Percentiles rank a stretch among this genome's conserved stretches.
These are phyloP conservation scores for Saururus chinensis DNA, from an alignment of 164 flowering plant genomes.

Conservation along the genomic window DNA sequence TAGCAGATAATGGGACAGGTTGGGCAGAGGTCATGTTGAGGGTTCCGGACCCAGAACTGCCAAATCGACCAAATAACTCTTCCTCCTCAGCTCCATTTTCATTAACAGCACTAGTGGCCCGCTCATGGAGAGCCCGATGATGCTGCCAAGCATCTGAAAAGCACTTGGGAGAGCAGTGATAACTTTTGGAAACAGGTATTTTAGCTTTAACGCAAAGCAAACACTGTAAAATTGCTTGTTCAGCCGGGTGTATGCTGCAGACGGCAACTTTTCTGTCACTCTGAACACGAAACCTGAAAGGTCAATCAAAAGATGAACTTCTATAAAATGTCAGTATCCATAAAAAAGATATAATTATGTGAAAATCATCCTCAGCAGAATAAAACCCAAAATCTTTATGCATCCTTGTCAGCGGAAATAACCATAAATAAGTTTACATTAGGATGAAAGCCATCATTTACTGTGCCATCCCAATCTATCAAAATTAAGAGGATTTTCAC, in stretches of 20 bases:
- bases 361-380: too few relatives aligned
- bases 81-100: slow-evolving; percentile 87
- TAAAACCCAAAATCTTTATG: too few relatives aligned
- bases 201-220: slow-evolving; percentile 79
- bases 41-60: slow-evolving; percentile 52
- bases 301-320: background rate
- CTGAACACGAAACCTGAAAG: slow-evolving; percentile 80
- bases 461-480: too few relatives aligned
- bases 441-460: too few relatives aligned
- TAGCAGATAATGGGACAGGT: slow-evolving; percentile 21
- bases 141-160: slow-evolving; percentile 99
- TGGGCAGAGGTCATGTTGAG: slow-evolving; percentile 44
- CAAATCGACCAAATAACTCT: slow-evolving; percentile 70
- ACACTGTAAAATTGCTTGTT: slow-evolving; percentile 92
- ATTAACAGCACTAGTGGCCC: slow-evolving; percentile 76
- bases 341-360: too few relatives aligned
- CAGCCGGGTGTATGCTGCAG: slow-evolving; percentile 95
- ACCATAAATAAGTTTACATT: too few relatives aligned
- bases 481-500: too few relatives aligned
- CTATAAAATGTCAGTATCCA: too few relatives aligned
- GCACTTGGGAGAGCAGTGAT: slow-evolving; percentile 77
- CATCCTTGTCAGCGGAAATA: too few relatives aligned
- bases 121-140: slow-evolving; percentile 87
- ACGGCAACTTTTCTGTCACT: slow-evolving; percentile 82
- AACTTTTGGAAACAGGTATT: slow-evolving; percentile 79